phyloP scores from a whole-genome alignment of 2,329 filamentous ascomycete genomes.

The Lanzia echinophila region DNA sequence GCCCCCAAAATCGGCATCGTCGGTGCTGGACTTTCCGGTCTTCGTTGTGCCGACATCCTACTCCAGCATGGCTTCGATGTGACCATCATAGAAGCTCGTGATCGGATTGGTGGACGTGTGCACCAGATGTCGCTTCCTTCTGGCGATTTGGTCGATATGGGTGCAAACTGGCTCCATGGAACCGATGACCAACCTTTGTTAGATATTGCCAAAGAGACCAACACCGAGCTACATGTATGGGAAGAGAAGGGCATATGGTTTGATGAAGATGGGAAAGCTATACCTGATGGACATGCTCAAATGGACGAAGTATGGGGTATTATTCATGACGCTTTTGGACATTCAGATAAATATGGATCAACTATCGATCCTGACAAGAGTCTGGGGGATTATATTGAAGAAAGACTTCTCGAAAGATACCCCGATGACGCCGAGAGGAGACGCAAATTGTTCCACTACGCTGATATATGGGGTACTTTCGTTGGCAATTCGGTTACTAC shows the following conservation, averaged over 20 bases:
- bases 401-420: constrained; percentile 40
- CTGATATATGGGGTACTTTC: constrained; percentile 45
- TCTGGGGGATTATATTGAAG: constrained; percentile 46
- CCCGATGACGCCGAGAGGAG: constrained; percentile 31
- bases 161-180: constrained; percentile 31
- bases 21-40: constrained; percentile 50
- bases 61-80: constrained; percentile 46
- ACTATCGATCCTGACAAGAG: constrained; percentile 42
- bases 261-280: constrained; percentile 35
- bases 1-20: constrained; percentile 36
- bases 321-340: constrained; percentile 45
- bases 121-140: constrained; percentile 23
- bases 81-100: constrained; percentile 50
- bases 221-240: constrained; percentile 40
- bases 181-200: constrained; percentile 41
- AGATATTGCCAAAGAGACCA: constrained; percentile 43
- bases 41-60: constrained; percentile 50
- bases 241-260: constrained; percentile 38
- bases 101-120: constrained; percentile 44
- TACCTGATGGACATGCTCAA: constrained; percentile 31
- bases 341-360: constrained; percentile 44
- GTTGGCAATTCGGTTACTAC: constrained; percentile 42
- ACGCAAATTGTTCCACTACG: constrained; percentile 33
- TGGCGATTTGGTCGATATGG: constrained; percentile 24
- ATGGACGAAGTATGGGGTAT: constrained; percentile 44